Evolutionary conservation across 345 rosid species (phyloP).

Genomic region (Clausena lansium): DNA sequence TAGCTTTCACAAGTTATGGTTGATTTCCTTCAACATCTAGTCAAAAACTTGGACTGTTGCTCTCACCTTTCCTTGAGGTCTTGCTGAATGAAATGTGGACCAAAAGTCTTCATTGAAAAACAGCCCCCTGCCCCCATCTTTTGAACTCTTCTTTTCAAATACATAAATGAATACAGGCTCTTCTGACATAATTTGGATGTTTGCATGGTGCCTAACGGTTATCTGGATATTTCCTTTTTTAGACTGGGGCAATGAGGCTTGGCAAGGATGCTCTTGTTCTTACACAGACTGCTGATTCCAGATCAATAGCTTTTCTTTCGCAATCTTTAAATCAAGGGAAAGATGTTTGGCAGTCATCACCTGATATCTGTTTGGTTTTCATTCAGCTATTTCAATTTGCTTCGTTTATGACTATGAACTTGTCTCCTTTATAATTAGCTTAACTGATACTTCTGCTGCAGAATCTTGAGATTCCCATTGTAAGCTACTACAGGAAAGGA

Average conservation of each 20-base stretch:
- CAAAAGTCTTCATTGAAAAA: neutral
- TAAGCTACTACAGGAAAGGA: conserved; percentile 35
- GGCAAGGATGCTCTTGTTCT: conserved; percentile 38
- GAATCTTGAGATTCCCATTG: conserved; percentile 39
- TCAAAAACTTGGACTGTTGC: neutral
- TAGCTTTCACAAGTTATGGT: neutral
- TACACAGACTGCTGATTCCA: conserved; percentile 35
- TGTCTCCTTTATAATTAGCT: neutral
- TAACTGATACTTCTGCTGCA: conserved; percentile 4
- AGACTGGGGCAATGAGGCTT: conserved; percentile 43
- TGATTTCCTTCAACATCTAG: neutral
- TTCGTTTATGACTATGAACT: conserved; percentile 2
- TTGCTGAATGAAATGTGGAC: neutral
- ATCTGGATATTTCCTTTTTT: conserved; percentile 12
- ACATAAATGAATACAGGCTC: neutral
- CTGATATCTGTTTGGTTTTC: neutral
- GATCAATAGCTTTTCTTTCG: conserved; percentile 41
- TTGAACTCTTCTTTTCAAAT: neutral
- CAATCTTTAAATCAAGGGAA: conserved; percentile 38
- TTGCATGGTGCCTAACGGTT: conserved; percentile 1
- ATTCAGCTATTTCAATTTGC: neutral
- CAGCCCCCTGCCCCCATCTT: neutral
- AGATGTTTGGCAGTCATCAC: conserved; percentile 22
- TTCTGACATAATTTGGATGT: neutral
- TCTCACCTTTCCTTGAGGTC: neutral